Base-by-base conservation (phyloP, 83 land plant species). In the Larix sibirica region DNA sequence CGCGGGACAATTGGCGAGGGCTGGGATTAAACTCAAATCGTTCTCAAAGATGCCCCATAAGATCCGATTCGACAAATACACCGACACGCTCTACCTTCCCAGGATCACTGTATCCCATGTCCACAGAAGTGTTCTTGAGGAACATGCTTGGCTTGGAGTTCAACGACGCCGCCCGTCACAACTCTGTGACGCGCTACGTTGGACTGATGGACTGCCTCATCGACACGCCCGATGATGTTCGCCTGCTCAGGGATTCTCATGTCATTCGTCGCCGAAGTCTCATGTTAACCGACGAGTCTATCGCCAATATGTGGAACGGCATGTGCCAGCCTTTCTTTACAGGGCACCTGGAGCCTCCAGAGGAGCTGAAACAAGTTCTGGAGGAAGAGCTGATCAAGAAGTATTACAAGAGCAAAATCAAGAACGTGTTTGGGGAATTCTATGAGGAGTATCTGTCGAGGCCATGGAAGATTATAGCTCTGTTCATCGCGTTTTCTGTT, bases 391-490 rank as follows among this genome's bases (percentile, higher is more conserved):
- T 68, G 14, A 68, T 31, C 18, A 68, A 31, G 42, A 68, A 68
- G 18, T 68, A 68, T 24, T 68, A 68, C 18, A 68, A 68, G 18
- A 31, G 73, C 73, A 68, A 68, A 68, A 31, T 68, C n/a, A 68
- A 68, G 18, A 14, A 1, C 5, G 28, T 68, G 36, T 5, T 31
- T 14, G 1, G 42, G 73, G 73, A 68, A 20, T 68, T 68, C 73
- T 38, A 38, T 17, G 20, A 13, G 4, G 17, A 68, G 73, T 31
- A 68, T 33, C n/a, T 68, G 38, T 33, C 73, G 73, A 68, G 42
- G 20, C 73, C 73, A 4, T 68, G 73, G 73, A 33, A 33, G 42
- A 33, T 68, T 17, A 17, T 68, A 7, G 73, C 73, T 4, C 42
- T 68, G 2, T 1, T 68, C 10, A 47, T 47, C 9, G 50, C 36